phyloP scores from a whole-genome alignment of 345 rosid species.

The Euphorbia tirucalli region DNA sequence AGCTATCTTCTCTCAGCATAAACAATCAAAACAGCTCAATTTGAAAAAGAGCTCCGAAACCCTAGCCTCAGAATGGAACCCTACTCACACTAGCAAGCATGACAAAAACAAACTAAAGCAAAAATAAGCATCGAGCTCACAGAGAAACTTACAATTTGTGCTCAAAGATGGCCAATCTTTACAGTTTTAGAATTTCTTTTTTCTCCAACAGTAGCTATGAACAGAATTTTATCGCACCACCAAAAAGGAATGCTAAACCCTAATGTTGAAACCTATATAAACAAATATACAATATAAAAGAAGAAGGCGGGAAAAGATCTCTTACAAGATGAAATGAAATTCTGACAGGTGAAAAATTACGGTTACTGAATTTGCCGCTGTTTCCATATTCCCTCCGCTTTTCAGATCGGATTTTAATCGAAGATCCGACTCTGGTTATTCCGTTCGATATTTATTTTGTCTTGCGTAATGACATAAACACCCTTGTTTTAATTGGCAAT shows the following conservation, averaged over 20 bases:
- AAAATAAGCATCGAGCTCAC: not conserved
- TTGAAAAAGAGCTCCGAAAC: slow-evolving; percentile 9
- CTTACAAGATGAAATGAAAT: not conserved
- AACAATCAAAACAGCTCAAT: slow-evolving; percentile 5
- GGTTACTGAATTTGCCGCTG: not conserved
- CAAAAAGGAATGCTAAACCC: not conserved
- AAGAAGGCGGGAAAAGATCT: not conserved
- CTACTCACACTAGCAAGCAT: not conserved
- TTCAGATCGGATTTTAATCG: slow-evolving; percentile 1
- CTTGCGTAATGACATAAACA: not conserved
- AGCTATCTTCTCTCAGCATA: not conserved
- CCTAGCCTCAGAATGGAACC: slow-evolving; percentile 8
- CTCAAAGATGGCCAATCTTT: not conserved
- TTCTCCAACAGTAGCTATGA: not conserved
- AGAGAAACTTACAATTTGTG: not conserved
- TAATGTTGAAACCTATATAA: not conserved
- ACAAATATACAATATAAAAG: not conserved
- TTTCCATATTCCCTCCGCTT: slow-evolving; percentile 1
- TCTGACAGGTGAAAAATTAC: not conserved
- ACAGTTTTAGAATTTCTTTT: not conserved
- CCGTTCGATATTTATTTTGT: not conserved
- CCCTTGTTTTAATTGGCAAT: slow-evolving; percentile 2
- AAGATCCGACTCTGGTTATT: not conserved
- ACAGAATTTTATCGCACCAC: not conserved
- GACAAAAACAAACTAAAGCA: not conserved